A percentile compares a stretch with the other conserved stretches of the same genome.
phyloP scores from a whole-genome alignment of 306 rosid genomes.

The Quercus engelmannii region DNA sequence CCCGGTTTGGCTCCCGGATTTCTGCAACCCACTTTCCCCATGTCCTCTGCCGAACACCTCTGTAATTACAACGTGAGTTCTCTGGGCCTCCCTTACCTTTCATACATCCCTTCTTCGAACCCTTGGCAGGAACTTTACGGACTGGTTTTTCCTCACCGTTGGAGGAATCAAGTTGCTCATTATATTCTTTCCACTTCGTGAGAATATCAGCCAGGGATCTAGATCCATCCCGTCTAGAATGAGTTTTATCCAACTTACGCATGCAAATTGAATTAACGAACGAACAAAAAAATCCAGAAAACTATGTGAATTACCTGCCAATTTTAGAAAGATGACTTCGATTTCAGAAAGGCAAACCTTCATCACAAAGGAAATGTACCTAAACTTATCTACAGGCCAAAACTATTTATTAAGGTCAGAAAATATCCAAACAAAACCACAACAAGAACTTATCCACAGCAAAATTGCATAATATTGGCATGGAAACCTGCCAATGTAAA shows the following conservation, averaged over 20 bases:
- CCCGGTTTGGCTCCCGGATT: slow-evolving; percentile 75
- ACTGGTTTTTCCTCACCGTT: slow-evolving; percentile 37
- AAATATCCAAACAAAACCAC: not conserved
- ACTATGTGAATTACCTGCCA: slow-evolving; percentile 31
- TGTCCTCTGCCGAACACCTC: slow-evolving; percentile 93
- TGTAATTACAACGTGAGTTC: slow-evolving; percentile 74
- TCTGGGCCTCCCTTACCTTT: slow-evolving; percentile 96
- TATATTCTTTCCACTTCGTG: slow-evolving; percentile 67
- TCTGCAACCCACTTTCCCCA: slow-evolving; percentile 98
- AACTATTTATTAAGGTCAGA: not conserved
- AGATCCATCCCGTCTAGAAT: slow-evolving; percentile 55
- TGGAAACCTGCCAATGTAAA: not conserved
- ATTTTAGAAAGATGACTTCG: not conserved
- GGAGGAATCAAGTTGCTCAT: slow-evolving; percentile 53
- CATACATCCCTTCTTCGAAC: slow-evolving; percentile 90
- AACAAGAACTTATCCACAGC: not conserved
- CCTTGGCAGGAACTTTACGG: slow-evolving; percentile 78
- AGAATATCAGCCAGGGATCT: slow-evolving; percentile 57
- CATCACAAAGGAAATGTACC: not conserved
- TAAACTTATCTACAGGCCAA: not conserved
- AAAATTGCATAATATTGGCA: not conserved
- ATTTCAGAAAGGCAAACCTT: not conserved
- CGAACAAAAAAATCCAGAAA: slow-evolving; percentile 13
- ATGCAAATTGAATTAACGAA: slow-evolving; percentile 35
- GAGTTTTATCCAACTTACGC: slow-evolving; percentile 43